Evolutionary conservation across 139 green algal species (phyloP).

Genomic region (Volvox reticuliferus): DNA sequence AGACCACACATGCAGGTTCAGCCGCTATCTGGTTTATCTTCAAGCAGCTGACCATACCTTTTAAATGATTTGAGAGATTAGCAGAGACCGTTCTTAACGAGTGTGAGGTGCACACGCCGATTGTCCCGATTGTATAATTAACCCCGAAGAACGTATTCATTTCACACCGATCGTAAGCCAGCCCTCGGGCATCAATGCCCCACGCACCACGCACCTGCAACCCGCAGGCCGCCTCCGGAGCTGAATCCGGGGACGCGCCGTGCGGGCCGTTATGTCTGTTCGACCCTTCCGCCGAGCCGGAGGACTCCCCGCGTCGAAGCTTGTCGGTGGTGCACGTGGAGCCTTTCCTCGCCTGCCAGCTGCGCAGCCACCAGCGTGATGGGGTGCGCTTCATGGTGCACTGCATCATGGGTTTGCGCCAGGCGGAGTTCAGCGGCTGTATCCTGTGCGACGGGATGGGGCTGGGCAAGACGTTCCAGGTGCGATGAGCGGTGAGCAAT

Average conservation of each 20-base stretch:
- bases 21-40: no score
- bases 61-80: no score
- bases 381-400: slow-evolving; percentile 91
- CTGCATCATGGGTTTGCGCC: slow-evolving; percentile 81
- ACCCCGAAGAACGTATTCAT: background rate
- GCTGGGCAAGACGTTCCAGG: slow-evolving; percentile 78
- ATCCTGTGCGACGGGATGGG: slow-evolving; percentile 84
- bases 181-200: background rate
- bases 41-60: no score
- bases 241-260: background rate
- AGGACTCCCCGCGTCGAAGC: slow-evolving; percentile 11
- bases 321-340: slow-evolving; percentile 65
- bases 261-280: slow-evolving; percentile 25
- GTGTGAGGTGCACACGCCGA: no score
- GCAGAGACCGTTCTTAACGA: no score
- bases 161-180: background rate
- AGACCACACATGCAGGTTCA: background rate
- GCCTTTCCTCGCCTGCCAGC: slow-evolving; percentile 70
- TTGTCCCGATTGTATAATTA: no score
- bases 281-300: slow-evolving; percentile 14
- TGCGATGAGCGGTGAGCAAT: background rate
- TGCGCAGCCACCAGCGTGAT: slow-evolving; percentile 82
- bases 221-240: background rate
- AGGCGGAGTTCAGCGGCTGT: slow-evolving; percentile 71
- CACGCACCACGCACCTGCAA: background rate